Percentiles rank a stretch among this genome's conserved stretches.
These are phyloP conservation scores for Fusarium siculi DNA, from an alignment of 2,329 filamentous ascomycete genomes.

Conservation along the genomic window DNA sequence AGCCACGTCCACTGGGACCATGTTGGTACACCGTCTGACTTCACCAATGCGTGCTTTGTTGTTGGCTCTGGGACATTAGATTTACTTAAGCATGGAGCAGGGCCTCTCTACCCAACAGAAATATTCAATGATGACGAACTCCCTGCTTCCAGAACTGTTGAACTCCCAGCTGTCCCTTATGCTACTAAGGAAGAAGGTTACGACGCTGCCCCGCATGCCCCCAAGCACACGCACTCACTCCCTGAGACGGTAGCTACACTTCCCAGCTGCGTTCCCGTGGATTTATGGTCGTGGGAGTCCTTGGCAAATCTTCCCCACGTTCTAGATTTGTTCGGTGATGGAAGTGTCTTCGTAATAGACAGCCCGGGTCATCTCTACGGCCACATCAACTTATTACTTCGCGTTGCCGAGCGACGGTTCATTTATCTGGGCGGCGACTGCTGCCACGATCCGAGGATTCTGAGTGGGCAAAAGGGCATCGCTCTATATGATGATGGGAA, in stretches of 20 bases:
- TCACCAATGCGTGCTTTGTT: too few species aligned
- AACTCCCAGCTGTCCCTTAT: background rate
- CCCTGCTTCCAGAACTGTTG: too few species aligned
- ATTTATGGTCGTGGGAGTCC: background rate
- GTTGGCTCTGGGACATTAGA: too few species aligned
- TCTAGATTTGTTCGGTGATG: background rate
- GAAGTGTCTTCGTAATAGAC: background rate
- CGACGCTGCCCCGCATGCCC: background rate
- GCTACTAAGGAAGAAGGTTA: too few species aligned
- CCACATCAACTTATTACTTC: background rate
- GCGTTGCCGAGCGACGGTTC: background rate
- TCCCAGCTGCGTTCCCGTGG: background rate
- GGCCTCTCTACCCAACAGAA: too few species aligned
- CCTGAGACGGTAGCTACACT: background rate
- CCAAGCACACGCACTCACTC: background rate
- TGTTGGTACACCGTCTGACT: too few species aligned
- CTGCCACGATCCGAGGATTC: background rate
- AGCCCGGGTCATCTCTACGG: background rate
- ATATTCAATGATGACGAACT: background rate
- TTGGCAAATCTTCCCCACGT: background rate
- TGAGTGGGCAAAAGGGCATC: background rate
- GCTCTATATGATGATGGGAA: background rate
- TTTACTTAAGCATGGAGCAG: too few species aligned
- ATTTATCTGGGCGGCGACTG: background rate
- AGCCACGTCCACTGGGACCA: too few species aligned